phyloP scores from a whole-genome alignment of 441 rosid species.

The Gossypium armourianum region DNA sequence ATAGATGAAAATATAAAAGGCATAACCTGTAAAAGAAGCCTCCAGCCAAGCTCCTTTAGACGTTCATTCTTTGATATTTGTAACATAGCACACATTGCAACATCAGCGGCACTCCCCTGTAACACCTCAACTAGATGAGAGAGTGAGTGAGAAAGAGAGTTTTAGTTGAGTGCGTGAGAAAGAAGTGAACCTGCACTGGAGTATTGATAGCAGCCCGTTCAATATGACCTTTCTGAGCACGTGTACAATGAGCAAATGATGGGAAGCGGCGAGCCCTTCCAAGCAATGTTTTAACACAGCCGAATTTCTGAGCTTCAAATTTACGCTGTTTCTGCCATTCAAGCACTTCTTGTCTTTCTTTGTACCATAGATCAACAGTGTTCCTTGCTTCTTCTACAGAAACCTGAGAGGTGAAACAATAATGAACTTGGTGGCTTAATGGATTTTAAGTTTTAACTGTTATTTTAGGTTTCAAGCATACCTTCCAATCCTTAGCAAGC shows the following conservation, averaged over 20 bases:
- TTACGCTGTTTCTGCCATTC: conserved; percentile 74
- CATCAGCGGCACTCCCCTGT: conserved; percentile 99
- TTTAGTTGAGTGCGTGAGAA: background rate
- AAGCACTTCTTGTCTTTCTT: conserved; percentile 74
- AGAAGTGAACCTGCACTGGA: conserved; percentile 72
- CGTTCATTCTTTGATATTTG: conserved; percentile 54
- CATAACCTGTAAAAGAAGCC: conserved; percentile 70
- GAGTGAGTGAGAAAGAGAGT: conserved; percentile 16
- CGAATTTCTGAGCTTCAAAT: conserved; percentile 43
- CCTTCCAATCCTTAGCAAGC: conserved; percentile 95
- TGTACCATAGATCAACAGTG: conserved; percentile 86
- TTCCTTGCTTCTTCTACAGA: conserved; percentile 68
- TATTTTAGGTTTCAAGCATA: conserved; percentile 21
- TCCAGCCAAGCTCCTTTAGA: conserved; percentile 83
- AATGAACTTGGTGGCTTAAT: conserved; percentile 13
- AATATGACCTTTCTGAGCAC: conserved; percentile 52
- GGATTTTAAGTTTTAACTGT: conserved; percentile 14
- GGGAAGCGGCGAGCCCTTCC: conserved; percentile 86
- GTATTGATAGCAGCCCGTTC: conserved; percentile 92
- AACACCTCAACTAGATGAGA: conserved; percentile 7
- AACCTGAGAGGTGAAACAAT: conserved; percentile 37
- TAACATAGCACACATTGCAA: conserved; percentile 95
- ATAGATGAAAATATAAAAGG: conserved; percentile 10
- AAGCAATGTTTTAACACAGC: conserved; percentile 62
- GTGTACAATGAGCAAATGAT: conserved; percentile 26